Percentiles rank a stretch among this genome's conserved stretches.
Evolutionary conservation across 2,329 filamentous ascomycete genomes (phyloP).

Genomic region (Beauveria sp.): DNA sequence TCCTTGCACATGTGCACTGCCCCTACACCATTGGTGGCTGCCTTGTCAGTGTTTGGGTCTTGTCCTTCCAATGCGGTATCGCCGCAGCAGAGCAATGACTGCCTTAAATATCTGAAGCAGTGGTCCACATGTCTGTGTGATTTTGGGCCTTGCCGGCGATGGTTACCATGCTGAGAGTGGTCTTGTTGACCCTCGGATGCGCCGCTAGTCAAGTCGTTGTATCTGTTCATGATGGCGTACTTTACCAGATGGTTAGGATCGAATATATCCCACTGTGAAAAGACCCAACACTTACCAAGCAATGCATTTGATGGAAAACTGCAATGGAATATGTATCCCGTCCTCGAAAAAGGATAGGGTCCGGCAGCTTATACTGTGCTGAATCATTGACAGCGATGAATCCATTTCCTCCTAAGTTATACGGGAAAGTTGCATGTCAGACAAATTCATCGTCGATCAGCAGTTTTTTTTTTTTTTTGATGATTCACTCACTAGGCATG

Average conservation of each 20-base stretch:
- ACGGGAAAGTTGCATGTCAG: background rate
- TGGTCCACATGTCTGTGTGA: background rate
- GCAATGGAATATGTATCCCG: background rate
- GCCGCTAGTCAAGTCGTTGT: background rate
- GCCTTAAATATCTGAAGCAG: background rate
- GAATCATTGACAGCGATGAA: background rate
- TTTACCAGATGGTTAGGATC: background rate
- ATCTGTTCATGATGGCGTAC: background rate
- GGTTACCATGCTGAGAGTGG: background rate
- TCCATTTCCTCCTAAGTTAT: background rate
- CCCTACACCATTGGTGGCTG: background rate
- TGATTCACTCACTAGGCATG: background rate
- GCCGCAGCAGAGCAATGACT: background rate
- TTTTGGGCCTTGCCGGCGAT: background rate
- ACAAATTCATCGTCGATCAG: background rate
- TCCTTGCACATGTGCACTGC: constrained; percentile 1
- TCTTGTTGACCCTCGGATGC: background rate
- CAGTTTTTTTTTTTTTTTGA: no score
- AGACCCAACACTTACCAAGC: background rate
- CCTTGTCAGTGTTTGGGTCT: background rate
- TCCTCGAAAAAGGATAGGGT: background rate
- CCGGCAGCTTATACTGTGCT: background rate
- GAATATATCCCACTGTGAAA: no score
- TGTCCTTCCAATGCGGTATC: background rate
- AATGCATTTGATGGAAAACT: background rate